Percentiles rank a stretch among this genome's conserved stretches.
phyloP scores from a whole-genome alignment of 192 early-diverging fungal genomes.

The Backusella australiensis region DNA sequence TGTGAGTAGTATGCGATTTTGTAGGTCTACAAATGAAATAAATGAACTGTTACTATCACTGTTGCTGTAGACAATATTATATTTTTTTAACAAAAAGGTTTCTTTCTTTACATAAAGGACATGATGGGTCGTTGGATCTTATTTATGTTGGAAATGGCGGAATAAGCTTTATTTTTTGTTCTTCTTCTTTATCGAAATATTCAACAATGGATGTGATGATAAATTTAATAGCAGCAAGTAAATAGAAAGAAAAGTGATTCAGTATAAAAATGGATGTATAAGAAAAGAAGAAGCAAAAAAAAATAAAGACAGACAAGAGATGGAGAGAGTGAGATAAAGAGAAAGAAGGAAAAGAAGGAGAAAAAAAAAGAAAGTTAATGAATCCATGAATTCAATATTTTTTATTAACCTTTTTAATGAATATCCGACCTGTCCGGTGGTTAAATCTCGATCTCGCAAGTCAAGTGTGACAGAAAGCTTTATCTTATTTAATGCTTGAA shows the following conservation, averaged over 20 bases:
- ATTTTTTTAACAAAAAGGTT: neutral
- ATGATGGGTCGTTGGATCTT: neutral
- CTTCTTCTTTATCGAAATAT: neutral
- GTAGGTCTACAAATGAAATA: neutral
- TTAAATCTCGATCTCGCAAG: conserved; percentile 18
- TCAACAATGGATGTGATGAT: neutral
- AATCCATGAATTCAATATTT: neutral
- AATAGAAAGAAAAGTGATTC: neutral
- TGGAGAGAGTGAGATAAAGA: neutral
- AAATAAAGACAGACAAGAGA: neutral
- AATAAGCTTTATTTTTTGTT: neutral
- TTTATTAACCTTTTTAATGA: neutral
- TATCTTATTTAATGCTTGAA: neutral
- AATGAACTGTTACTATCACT: neutral
- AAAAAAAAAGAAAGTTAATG: neutral
- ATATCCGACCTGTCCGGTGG: conserved; percentile 12
- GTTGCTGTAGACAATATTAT: neutral
- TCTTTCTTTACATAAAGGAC: conserved; percentile 3
- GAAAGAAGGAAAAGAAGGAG: neutral
- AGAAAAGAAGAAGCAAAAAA: neutral
- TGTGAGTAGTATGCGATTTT: neutral
- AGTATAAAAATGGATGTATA: neutral
- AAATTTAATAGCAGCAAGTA: neutral
- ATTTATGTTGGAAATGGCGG: neutral
- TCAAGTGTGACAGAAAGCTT: neutral